These are phyloP conservation scores for Phaeosphaeria sp. DNA, from an alignment of 2,329 filamentous ascomycete genomes.

Conservation along the genomic window DNA sequence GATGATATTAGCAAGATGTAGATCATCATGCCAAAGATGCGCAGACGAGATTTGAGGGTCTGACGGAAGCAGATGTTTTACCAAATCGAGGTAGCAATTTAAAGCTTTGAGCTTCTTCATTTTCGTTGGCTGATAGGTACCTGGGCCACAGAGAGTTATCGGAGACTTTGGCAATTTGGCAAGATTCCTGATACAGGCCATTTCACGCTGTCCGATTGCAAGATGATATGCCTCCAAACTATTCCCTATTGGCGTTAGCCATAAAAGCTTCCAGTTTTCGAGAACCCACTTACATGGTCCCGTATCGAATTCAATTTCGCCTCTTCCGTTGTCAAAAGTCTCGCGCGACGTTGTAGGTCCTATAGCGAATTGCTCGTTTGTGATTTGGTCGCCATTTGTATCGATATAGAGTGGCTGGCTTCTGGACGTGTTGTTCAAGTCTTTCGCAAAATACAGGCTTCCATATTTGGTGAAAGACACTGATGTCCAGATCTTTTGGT, in stretches of 20 bases:
- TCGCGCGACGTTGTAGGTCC: slow-evolving; percentile 46
- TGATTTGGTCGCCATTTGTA: slow-evolving; percentile 20
- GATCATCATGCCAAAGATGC: slow-evolving; percentile 47
- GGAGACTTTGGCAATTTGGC: slow-evolving; percentile 39
- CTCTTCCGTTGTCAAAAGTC: slow-evolving; percentile 41
- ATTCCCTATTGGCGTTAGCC: slow-evolving; percentile 29
- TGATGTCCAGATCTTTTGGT: slow-evolving; percentile 42
- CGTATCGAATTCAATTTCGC: slow-evolving; percentile 37
- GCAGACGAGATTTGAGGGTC: slow-evolving; percentile 29
- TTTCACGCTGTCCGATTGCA: slow-evolving; percentile 44
- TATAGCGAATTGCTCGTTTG: slow-evolving; percentile 41
- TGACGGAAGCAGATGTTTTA: slow-evolving; percentile 32
- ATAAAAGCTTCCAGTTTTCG: slow-evolving; percentile 14
- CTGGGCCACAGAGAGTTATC: slow-evolving; percentile 45
- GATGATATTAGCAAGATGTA: slow-evolving; percentile 49
- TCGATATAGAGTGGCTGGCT: slow-evolving; percentile 23
- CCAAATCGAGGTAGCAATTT: slow-evolving; percentile 35
- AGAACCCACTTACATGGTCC: slow-evolving; percentile 51
- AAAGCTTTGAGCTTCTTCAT: slow-evolving; percentile 42
- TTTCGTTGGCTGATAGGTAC: slow-evolving; percentile 44
- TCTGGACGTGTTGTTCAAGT: slow-evolving; percentile 21
- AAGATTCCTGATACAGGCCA: slow-evolving; percentile 37
- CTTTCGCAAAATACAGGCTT: slow-evolving; percentile 41
- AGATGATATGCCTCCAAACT: slow-evolving; percentile 38
- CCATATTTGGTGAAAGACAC: slow-evolving; percentile 34